Evolutionary conservation across 371 early-diverging fungal species (phyloP).

Genomic region (Apophysomyces ossiformis): DNA sequence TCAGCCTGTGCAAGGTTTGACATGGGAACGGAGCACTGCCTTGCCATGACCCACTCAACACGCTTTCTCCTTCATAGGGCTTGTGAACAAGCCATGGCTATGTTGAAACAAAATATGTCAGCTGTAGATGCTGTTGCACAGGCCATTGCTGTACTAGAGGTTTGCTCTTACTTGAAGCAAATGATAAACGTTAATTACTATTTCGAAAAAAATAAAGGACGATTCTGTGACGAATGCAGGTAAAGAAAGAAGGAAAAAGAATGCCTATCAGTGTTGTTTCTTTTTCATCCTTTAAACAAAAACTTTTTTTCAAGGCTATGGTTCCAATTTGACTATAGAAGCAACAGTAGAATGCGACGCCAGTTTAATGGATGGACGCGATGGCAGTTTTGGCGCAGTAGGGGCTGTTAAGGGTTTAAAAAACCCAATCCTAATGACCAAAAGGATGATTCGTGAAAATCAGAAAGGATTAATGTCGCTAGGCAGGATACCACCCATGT

Average conservation of each 20-base stretch:
- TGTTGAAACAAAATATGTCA: constrained; percentile 23
- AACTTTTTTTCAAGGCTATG: constrained; percentile 38
- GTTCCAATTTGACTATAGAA: constrained; percentile 79
- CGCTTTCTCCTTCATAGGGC: constrained; percentile 26
- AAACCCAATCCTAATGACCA: constrained; percentile 72
- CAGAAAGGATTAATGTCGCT: constrained; percentile 49
- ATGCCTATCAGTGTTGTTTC: too few species aligned
- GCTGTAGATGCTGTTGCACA: constrained; percentile 34
- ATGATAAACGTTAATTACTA: background rate
- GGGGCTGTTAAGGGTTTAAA: constrained; percentile 72
- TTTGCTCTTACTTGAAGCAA: constrained; percentile 5
- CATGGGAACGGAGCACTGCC: background rate
- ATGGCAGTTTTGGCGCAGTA: constrained; percentile 76
- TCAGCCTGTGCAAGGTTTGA: constrained; percentile 51
- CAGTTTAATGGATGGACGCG: constrained; percentile 74
- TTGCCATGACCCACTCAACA: background rate
- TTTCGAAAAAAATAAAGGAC: constrained; percentile 31
- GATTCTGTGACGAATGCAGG: constrained; percentile 59
- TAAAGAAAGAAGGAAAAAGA: background rate
- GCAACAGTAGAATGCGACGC: constrained; percentile 91
- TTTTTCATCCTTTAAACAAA: background rate
- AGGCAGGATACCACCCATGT: constrained; percentile 80
- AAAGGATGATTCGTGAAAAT: constrained; percentile 47
- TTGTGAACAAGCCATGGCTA: constrained; percentile 33
- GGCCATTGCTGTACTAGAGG: constrained; percentile 52